Percentiles rank a stretch among this genome's conserved stretches.
Evolutionary conservation across 331 rosid genomes (phyloP).

Genomic region (Pyracantha coccinea): DNA sequence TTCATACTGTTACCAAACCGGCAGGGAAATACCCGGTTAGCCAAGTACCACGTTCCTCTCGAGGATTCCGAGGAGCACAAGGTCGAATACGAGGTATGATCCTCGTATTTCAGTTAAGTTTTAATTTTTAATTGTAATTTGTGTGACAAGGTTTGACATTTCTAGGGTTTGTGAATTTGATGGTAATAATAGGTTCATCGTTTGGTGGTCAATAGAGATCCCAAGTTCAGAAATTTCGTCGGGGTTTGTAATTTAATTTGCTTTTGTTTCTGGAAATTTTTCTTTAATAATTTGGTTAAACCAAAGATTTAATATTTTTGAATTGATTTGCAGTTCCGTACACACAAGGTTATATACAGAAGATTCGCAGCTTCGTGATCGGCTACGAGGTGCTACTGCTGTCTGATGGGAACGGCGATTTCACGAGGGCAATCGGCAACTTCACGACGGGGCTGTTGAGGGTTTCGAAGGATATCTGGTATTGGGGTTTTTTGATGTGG

Average conservation of each 20-base stretch:
- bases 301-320: neutral
- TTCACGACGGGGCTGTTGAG: no score
- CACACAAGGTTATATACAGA: conserved; percentile 92
- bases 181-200: conserved; percentile 69
- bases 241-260: conserved; percentile 43
- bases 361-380: conserved; percentile 95
- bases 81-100: conserved; percentile 90
- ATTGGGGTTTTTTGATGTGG: no score
- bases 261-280: neutral
- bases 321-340: conserved; percentile 59
- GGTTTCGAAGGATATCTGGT: no score
- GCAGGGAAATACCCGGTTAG: conserved; percentile 60
- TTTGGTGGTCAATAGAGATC: conserved; percentile 93
- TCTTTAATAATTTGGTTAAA: neutral
- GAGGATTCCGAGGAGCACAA: conserved; percentile 98
- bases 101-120: neutral
- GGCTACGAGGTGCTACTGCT: no score
- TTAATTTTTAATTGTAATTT: neutral
- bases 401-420: no score
- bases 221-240: conserved; percentile 90
- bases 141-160: neutral
- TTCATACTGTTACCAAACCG: conserved; percentile 87
- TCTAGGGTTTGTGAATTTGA: conserved; percentile 5
- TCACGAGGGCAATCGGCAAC: no score
- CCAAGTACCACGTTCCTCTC: conserved; percentile 97